Evolutionary conservation across 2,329 filamentous ascomycete species (phyloP).

Genomic region (Calonectria honghensis): DNA sequence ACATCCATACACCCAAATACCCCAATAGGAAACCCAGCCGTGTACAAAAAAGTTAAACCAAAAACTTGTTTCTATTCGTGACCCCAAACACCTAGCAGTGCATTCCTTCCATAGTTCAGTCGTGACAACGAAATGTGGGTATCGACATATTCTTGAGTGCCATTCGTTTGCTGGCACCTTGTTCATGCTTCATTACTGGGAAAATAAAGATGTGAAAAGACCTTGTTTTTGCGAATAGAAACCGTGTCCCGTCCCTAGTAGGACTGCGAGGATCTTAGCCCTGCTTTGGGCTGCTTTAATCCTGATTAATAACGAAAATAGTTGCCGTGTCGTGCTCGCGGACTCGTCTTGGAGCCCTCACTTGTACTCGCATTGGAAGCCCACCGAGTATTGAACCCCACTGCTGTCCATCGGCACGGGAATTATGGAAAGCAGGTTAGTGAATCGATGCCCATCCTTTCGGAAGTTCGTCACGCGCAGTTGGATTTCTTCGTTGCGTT

Average conservation of each 20-base stretch:
- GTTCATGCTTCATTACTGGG: constrained; percentile 8
- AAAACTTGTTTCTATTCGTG: constrained; percentile 21
- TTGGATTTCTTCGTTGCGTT: constrained; percentile 67
- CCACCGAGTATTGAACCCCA: constrained; percentile 83
- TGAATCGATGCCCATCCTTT: constrained; percentile 86
- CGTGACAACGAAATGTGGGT: constrained; percentile 35
- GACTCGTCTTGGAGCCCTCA: constrained; percentile 21
- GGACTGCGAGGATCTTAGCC: background rate
- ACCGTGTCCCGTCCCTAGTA: background rate
- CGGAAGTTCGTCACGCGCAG: constrained; percentile 84
- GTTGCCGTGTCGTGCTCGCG: background rate
- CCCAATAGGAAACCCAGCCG: constrained; percentile 7
- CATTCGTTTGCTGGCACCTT: constrained; percentile 41
- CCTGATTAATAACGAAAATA: background rate
- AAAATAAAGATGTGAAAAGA: background rate
- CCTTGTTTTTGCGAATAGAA: background rate
- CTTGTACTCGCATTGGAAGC: constrained; percentile 84
- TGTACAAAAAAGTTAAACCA: constrained; percentile 21
- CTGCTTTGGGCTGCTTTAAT: background rate
- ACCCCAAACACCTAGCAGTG: constrained; percentile 50
- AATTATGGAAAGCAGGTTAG: constrained; percentile 90
- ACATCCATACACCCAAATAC: constrained; percentile 4
- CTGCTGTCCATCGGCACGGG: constrained; percentile 81
- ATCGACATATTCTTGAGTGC: constrained; percentile 50
- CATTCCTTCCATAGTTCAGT: constrained; percentile 26